Evolutionary conservation across 2,329 filamentous ascomycete species (phyloP).

Genomic region (Metarhizium brunneum): DNA sequence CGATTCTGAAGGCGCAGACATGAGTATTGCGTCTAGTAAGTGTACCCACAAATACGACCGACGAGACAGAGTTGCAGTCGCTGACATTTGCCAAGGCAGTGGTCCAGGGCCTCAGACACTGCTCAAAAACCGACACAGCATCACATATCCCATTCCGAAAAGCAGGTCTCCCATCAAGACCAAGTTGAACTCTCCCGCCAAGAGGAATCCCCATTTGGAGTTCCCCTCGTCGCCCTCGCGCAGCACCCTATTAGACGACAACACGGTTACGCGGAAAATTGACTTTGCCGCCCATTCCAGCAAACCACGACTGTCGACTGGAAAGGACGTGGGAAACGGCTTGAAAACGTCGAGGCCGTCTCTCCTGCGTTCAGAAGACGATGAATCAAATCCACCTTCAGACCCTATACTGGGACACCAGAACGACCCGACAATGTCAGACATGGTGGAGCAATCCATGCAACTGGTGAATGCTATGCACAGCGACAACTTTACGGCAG

Average conservation of each 20-base stretch:
- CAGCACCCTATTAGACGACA: slow-evolving; percentile 24
- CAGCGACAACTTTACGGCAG: slow-evolving; percentile 8
- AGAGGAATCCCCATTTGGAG: slow-evolving; percentile 48
- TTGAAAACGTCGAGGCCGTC: slow-evolving; percentile 5
- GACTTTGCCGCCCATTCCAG: slow-evolving; percentile 33
- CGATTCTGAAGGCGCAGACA: slow-evolving; percentile 34
- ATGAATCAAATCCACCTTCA: slow-evolving; percentile 3
- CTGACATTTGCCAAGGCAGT: slow-evolving; percentile 27
- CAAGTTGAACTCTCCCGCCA: slow-evolving; percentile 49
- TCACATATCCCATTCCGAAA: slow-evolving; percentile 37
- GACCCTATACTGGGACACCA: slow-evolving; percentile 15
- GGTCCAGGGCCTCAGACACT: slow-evolving; percentile 45
- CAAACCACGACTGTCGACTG: slow-evolving; percentile 2
- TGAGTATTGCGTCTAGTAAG: slow-evolving; percentile 44
- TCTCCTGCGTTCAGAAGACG: slow-evolving; percentile 14
- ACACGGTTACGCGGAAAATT: slow-evolving; percentile 42
- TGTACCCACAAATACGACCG: neutral
- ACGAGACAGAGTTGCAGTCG: neutral
- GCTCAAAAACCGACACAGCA: slow-evolving; percentile 40
- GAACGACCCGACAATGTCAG: slow-evolving; percentile 17
- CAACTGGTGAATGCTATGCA: slow-evolving; percentile 28
- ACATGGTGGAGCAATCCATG: slow-evolving; percentile 32
- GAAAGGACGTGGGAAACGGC: slow-evolving; percentile 17
- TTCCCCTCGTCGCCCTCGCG: slow-evolving; percentile 41
- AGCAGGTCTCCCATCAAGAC: slow-evolving; percentile 56